Conservation (phyloP, 148 eudicot species). For the Heliosperma pusillum region DNA sequence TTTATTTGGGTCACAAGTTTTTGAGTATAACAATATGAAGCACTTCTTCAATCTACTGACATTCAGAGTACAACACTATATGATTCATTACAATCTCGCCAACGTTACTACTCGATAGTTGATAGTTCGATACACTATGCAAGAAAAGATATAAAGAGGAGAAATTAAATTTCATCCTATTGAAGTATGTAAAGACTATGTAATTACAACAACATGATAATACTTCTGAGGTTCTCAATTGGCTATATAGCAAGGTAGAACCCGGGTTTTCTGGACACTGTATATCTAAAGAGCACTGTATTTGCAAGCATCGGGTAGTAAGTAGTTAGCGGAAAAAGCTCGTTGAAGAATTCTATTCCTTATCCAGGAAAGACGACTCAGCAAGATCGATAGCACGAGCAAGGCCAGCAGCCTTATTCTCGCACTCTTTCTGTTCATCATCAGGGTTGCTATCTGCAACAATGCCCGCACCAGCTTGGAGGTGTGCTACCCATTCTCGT, state of each 20-base stretch:
- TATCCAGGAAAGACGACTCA: slow-evolving; percentile 79
- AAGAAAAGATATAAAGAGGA: not conserved
- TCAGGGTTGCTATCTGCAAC: slow-evolving; percentile 91
- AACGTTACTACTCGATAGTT: not conserved
- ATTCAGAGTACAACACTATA: too few relatives aligned
- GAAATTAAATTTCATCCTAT: not conserved
- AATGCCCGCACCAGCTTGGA: slow-evolving; percentile 98
- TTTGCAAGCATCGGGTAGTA: not conserved
- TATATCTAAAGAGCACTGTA: not conserved
- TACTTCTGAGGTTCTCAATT: not conserved
- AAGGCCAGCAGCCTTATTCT: slow-evolving; percentile 91
- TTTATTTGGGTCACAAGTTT: too few relatives aligned
- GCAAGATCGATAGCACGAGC: slow-evolving; percentile 97
- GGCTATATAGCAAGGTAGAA: not conserved
- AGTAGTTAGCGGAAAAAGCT: not conserved
- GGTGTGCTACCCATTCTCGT: slow-evolving; percentile 91
- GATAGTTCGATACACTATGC: not conserved
- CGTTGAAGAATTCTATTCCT: slow-evolving; percentile 20
- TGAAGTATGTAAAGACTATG: not conserved
- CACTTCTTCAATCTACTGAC: too few relatives aligned
- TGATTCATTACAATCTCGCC: not conserved
- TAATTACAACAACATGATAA: slow-evolving; percentile 4
- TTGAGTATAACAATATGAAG: too few relatives aligned
- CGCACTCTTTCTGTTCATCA: slow-evolving; percentile 92
- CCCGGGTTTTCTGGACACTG: not conserved